Percentiles rank a stretch among this genome's conserved stretches.
Conservation (phyloP, 805 yeast species). For the Zygotorulaspora florentina region DNA sequence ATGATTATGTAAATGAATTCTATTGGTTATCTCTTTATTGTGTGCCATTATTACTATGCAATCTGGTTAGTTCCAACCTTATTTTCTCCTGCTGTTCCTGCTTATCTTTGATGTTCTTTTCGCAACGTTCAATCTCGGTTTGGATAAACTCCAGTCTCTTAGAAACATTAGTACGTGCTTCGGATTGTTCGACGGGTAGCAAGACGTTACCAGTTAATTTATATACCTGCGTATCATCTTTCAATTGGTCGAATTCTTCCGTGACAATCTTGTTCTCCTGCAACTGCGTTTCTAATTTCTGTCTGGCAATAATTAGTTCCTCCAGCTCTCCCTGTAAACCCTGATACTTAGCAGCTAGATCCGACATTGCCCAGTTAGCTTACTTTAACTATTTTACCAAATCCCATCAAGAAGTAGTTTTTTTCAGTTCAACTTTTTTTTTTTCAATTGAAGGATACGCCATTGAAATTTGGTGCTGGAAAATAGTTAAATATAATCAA, state of each 20-base stretch:
- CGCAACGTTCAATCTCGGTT: conserved; percentile 74
- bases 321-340: conserved; percentile 43
- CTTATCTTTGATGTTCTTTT: conserved; percentile 55
- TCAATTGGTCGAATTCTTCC: conserved; percentile 65
- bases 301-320: conserved; percentile 66
- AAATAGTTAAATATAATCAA: too few relatives aligned
- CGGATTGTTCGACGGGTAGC: conserved; percentile 79
- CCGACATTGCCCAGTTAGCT: conserved; percentile 14
- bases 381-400: background rate
- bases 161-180: conserved; percentile 77
- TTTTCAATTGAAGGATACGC: background rate
- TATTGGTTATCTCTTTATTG: background rate
- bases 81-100: conserved; percentile 55
- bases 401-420: background rate
- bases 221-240: conserved; percentile 71
- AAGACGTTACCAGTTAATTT: conserved; percentile 90
- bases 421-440: background rate
- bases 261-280: conserved; percentile 91
- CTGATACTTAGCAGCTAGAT: conserved; percentile 34
- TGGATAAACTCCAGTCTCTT: conserved; percentile 87
- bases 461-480: background rate
- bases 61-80: conserved; percentile 50
- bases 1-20: conserved; percentile 9
- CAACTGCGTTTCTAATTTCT: conserved; percentile 84
- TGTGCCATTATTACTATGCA: conserved; percentile 25